Conservation (phyloP, 2,329 filamentous ascomycete genomes). For the Tolypocladium cylindrosporum region DNA sequence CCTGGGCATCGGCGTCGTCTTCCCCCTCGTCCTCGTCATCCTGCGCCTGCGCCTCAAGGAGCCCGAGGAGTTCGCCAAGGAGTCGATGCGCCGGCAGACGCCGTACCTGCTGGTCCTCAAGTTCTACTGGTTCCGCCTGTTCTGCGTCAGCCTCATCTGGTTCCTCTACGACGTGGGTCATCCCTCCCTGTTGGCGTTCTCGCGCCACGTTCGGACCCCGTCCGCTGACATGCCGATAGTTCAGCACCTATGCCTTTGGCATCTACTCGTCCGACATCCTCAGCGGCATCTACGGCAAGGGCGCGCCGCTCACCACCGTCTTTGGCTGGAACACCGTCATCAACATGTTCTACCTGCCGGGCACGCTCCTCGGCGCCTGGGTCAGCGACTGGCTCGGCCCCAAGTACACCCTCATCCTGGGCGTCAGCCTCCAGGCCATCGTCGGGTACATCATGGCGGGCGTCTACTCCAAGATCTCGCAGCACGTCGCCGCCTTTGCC, state of each 20-base stretch:
- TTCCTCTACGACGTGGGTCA: constrained; percentile 64
- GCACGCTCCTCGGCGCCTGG: constrained; percentile 67
- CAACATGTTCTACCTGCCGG: constrained; percentile 83
- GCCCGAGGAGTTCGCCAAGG: constrained; percentile 64
- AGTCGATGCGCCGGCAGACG: constrained; percentile 55
- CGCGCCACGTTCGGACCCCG: not conserved
- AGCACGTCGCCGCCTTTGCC: constrained; percentile 28
- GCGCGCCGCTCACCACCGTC: constrained; percentile 58
- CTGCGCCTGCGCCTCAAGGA: constrained; percentile 66
- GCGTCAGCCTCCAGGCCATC: constrained; percentile 62
- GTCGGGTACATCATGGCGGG: constrained; percentile 87
- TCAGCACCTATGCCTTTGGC: constrained; percentile 74
- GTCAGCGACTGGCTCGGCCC: constrained; percentile 72
- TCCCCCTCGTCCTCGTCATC: constrained; percentile 60
- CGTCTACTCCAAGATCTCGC: constrained; percentile 60
- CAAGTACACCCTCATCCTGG: constrained; percentile 59
- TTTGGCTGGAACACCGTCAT: constrained; percentile 87
- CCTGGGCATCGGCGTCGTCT: constrained; percentile 69
- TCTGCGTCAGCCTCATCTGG: constrained; percentile 66
- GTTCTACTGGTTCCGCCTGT: constrained; percentile 67
- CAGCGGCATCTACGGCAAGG: constrained; percentile 47
- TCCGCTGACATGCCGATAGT: constrained; percentile 27
- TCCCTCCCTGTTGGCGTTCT: not conserved
- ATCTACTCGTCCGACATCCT: constrained; percentile 77
- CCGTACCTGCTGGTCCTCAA: constrained; percentile 45